Percentiles rank a stretch among this genome's conserved stretches.
phyloP scores from a whole-genome alignment of 2,329 filamentous ascomycete genomes.

The Claviceps fusiformis region DNA sequence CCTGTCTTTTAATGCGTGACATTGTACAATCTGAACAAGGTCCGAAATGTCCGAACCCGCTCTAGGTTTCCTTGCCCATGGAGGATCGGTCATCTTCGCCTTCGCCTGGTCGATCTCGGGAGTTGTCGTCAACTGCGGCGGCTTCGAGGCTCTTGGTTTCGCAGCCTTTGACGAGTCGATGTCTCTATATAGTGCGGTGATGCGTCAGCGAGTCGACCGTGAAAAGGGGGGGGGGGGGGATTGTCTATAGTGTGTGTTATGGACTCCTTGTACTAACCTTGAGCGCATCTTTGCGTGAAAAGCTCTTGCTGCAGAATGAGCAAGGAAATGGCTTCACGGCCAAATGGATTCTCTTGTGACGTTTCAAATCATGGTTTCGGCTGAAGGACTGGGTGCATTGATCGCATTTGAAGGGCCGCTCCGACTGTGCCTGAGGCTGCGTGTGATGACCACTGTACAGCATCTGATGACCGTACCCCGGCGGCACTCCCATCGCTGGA shows the following conservation, averaged over 20 bases:
- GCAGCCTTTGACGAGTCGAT: constrained; percentile 52
- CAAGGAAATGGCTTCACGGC: constrained; percentile 95
- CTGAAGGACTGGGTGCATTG: constrained; percentile 89
- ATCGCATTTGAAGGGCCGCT: constrained; percentile 90
- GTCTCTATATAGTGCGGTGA: constrained; percentile 28
- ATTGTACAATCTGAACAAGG: neutral
- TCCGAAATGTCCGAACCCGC: neutral
- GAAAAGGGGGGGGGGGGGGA: no score
- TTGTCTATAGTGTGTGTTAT: no score
- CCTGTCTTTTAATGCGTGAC: neutral
- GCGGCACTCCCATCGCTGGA: constrained; percentile 37
- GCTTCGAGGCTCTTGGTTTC: constrained; percentile 22
- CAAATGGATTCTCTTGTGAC: constrained; percentile 89
- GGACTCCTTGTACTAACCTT: constrained; percentile 51
- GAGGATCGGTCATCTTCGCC: constrained; percentile 6
- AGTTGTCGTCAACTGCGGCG: constrained; percentile 10
- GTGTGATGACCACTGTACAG: constrained; percentile 45
- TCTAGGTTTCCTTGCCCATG: constrained; percentile 3
- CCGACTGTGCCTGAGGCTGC: constrained; percentile 41
- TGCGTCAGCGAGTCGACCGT: constrained; percentile 2
- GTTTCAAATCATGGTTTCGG: constrained; percentile 88
- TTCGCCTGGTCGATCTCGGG: constrained; percentile 4
- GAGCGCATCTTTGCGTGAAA: constrained; percentile 88
- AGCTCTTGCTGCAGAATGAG: constrained; percentile 84
- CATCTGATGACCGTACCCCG: constrained; percentile 44